Evolutionary conservation across 202 grass and related monocot genomes (phyloP), one percentile per base, ranked within the genome.

Genomic region (Zizania palustris): DNA sequence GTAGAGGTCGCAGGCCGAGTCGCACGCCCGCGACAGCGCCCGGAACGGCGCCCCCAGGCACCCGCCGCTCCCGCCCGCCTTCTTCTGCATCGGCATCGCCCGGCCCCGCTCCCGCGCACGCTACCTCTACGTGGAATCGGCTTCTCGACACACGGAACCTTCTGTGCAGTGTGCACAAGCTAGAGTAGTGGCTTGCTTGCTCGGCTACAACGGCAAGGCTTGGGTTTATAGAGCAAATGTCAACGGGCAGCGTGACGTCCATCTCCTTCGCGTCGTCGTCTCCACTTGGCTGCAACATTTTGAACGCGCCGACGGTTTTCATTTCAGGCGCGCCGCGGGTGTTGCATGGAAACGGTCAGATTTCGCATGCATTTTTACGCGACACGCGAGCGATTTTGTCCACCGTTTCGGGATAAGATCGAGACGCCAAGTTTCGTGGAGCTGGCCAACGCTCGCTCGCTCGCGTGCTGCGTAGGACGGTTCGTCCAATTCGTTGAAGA

Each of bases 1-100:
- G 90, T 92, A 92, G 48, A 86, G 53, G 83, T 92, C 74, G 69
- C 82, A 86, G 7, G 82, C 89, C 12, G 85, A 79, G 85, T 81
- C 72, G 76, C 90, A 87, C 56, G 80, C 86, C 16, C 90, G 80
- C 60, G 76, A 69, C 76, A 92, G 76, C 67, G 70, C 72, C 10
- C 86, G 76, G 46, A 81, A 2, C 61, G 86, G 86, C 75, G 90
- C 72, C 66, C 80, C 60, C 22, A 88, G 45, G 83, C 79, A 86
- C 67, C 69, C 21, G 69, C 41, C 41, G 11, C 46, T 4, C 3
- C 55, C 3, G 43, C 64, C 37, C 15, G 67, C 35, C 14, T 72
- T 18, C 71, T 67, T 84, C 73, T 58, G 74, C 81, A 76, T 84
- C 63, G 28, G 28, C 28, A 28, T 28, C 28, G 28, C 28, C 28